Evolutionary conservation across 1,284 basidiomycete genomes (phyloP).

Genomic region (Tilletia indica): DNA sequence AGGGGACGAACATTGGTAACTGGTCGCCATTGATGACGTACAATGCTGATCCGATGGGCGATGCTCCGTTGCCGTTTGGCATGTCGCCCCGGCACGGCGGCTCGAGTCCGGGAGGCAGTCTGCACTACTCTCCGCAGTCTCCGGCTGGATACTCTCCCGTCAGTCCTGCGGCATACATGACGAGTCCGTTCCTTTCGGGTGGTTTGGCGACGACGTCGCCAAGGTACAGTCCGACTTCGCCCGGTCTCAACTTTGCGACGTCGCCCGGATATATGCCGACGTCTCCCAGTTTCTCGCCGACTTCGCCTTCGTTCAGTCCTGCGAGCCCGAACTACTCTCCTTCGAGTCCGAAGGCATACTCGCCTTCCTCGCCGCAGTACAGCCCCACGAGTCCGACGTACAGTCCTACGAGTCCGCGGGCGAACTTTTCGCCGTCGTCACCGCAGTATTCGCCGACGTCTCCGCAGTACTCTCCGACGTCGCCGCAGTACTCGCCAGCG

Average conservation of each 20-base stretch:
- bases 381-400: constrained; percentile 53
- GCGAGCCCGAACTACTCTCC: constrained; percentile 31
- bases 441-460: constrained; percentile 79
- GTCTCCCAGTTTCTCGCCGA: constrained; percentile 55
- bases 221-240: constrained; percentile 48
- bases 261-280: constrained; percentile 61
- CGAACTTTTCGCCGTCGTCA: constrained; percentile 31
- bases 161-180: constrained; percentile 42
- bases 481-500: constrained; percentile 51
- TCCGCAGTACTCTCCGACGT: constrained; percentile 56
- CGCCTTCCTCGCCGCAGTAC: constrained; percentile 64
- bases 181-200: constrained; percentile 17
- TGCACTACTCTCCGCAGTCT: constrained; percentile 29
- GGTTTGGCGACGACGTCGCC: constrained; percentile 19
- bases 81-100: constrained; percentile 67
- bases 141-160: constrained; percentile 46
- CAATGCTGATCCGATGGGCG: constrained; percentile 67
- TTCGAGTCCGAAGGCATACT: constrained; percentile 15
- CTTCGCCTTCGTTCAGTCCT: constrained; percentile 43
- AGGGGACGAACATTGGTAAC: constrained; percentile 75
- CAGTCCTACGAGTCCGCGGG: constrained; percentile 38
- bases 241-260: constrained; percentile 64
- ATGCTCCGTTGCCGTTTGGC: constrained; percentile 69
- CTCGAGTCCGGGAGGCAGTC: constrained; percentile 39
- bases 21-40: constrained; percentile 92